Evolutionary conservation across 768 basidiomycete species (phyloP).

Genomic region (Calvatia gigantea): DNA sequence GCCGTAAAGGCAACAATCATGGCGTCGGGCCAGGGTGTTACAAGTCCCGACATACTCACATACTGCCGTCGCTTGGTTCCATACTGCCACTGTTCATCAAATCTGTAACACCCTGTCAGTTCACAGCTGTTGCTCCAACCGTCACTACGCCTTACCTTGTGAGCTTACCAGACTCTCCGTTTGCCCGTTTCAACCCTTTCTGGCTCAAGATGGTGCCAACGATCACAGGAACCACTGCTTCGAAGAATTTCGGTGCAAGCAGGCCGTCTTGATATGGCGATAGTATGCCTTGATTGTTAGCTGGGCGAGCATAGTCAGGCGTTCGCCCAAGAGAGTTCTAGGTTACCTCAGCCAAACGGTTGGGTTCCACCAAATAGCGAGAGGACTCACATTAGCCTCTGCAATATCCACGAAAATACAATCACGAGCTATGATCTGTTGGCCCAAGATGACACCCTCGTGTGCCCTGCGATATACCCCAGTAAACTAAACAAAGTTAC

Average conservation of each 20-base stretch:
- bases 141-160: slow-evolving; percentile 25
- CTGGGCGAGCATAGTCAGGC: slow-evolving; percentile 20
- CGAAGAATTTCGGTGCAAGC: slow-evolving; percentile 36
- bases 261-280: slow-evolving; percentile 18
- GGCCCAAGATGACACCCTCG: slow-evolving; percentile 19
- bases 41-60: slow-evolving; percentile 31
- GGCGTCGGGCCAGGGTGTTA: slow-evolving; percentile 42
- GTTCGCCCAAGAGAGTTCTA: slow-evolving; percentile 2
- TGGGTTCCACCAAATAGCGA: not conserved
- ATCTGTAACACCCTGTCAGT: slow-evolving; percentile 19
- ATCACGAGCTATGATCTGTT: slow-evolving; percentile 23
- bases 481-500: slow-evolving; percentile 26
- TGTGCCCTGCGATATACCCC: slow-evolving; percentile 38
- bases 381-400: slow-evolving; percentile 30
- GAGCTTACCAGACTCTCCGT: slow-evolving; percentile 35
- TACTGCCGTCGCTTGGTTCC: slow-evolving; percentile 28
- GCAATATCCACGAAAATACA: slow-evolving; percentile 32
- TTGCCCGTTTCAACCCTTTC: slow-evolving; percentile 34
- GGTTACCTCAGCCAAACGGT: not conserved
- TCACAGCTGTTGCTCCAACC: not conserved
- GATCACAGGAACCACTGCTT: slow-evolving; percentile 38
- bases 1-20: slow-evolving; percentile 30
- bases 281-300: slow-evolving; percentile 23
- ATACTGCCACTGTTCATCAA: slow-evolving; percentile 32
- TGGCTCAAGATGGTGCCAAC: slow-evolving; percentile 43